Conservation (phyloP, 2,329 filamentous ascomycete species). For the Claviceps sorghi region DNA sequence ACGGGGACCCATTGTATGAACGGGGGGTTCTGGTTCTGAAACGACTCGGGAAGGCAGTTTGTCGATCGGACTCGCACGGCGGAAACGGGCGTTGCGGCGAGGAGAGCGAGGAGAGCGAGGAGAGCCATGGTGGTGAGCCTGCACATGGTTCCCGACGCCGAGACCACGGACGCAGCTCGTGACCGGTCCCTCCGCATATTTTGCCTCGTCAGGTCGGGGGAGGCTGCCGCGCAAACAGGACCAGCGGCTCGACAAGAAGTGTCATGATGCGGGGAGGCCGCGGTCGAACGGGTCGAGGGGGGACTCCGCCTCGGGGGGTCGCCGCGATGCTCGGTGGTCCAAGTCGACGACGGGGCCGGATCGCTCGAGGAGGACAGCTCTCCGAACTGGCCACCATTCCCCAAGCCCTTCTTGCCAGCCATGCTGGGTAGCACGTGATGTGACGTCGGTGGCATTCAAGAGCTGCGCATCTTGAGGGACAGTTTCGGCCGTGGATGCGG, state of each 20-base stretch:
- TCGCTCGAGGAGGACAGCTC: neutral
- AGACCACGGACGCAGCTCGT: neutral
- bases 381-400: neutral
- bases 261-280: neutral
- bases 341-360: neutral
- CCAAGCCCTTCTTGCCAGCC: slow-evolving; percentile 6
- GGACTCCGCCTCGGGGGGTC: neutral
- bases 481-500: neutral
- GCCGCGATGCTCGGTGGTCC: neutral
- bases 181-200: neutral
- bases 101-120: slow-evolving; percentile 21
- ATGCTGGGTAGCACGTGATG: slow-evolving; percentile 6
- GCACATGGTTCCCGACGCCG: neutral
- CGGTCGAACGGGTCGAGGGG: neutral
- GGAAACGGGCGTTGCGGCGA: slow-evolving; percentile 27
- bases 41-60: slow-evolving; percentile 61
- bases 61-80: slow-evolving; percentile 63
- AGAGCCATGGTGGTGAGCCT: slow-evolving; percentile 22
- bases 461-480: slow-evolving; percentile 11
- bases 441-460: slow-evolving; percentile 8
- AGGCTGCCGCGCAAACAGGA: neutral
- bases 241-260: neutral
- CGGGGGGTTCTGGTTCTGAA: slow-evolving; percentile 39
- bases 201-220: neutral
- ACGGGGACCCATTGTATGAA: slow-evolving; percentile 69